Evolutionary conservation across 2,329 filamentous ascomycete species (phyloP).

Genomic region (Plectosphaerella sp.): DNA sequence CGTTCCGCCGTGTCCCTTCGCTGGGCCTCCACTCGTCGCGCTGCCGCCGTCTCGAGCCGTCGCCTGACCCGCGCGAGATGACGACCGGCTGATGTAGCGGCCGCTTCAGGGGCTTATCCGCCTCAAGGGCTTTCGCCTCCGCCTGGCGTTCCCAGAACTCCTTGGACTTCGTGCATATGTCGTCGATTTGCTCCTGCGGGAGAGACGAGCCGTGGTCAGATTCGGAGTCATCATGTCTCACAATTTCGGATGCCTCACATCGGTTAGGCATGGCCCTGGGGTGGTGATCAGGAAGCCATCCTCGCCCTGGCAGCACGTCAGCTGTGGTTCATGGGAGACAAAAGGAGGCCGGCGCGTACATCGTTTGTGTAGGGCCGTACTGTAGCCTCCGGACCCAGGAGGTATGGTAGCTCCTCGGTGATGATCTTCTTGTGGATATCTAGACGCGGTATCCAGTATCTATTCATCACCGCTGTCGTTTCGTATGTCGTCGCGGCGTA

Average conservation of each 20-base stretch:
- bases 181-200: slow-evolving; percentile 56
- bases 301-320: slow-evolving; percentile 41
- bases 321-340: slow-evolving; percentile 7
- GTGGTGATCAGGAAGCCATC: slow-evolving; percentile 58
- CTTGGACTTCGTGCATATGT: slow-evolving; percentile 56
- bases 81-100: slow-evolving; percentile 53
- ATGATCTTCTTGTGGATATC: slow-evolving; percentile 60
- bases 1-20: slow-evolving; percentile 6
- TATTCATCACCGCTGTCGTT: slow-evolving; percentile 38
- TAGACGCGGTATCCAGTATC: slow-evolving; percentile 56
- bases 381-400: slow-evolving; percentile 53
- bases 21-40: slow-evolving; percentile 23
- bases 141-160: slow-evolving; percentile 55
- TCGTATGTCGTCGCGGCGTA: neutral
- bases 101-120: slow-evolving; percentile 48
- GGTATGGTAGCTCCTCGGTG: slow-evolving; percentile 52
- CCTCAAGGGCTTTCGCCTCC: slow-evolving; percentile 41
- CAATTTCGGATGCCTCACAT: slow-evolving; percentile 38
- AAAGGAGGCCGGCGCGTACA: slow-evolving; percentile 30
- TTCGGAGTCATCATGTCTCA: neutral
- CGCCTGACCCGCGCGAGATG: slow-evolving; percentile 36
- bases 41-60: slow-evolving; percentile 27
- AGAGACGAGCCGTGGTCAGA: slow-evolving; percentile 8
- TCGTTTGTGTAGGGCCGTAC: slow-evolving; percentile 53
- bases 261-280: slow-evolving; percentile 52